Conservation (phyloP, 805 yeast genomes). For the Metschnikowia anglica region DNA sequence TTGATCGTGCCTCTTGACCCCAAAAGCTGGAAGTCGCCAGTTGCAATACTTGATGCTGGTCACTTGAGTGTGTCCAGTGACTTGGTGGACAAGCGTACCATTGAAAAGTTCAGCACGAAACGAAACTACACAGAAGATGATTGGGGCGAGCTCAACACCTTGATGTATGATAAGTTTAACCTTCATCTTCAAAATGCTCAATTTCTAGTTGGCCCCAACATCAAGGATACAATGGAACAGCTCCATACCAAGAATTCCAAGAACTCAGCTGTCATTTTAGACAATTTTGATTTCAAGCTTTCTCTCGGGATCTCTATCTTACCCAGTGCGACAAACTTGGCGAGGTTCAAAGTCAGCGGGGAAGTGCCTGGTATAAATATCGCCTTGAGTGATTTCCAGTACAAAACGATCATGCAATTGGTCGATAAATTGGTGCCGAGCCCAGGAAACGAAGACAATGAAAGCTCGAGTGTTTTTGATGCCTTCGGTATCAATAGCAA, state of each 20-base stretch:
- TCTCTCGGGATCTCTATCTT: constrained; percentile 79
- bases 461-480: constrained; percentile 35
- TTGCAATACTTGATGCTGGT: constrained; percentile 93
- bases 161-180: constrained; percentile 88
- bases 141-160: constrained; percentile 69
- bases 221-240: constrained; percentile 74
- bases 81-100: constrained; percentile 65
- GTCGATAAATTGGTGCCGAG: constrained; percentile 68
- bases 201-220: constrained; percentile 78
- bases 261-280: constrained; percentile 64
- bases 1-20: constrained; percentile 85
- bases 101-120: constrained; percentile 68
- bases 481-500: constrained; percentile 27
- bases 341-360: constrained; percentile 73
- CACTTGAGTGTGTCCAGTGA: constrained; percentile 84
- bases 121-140: constrained; percentile 60
- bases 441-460: constrained; percentile 32
- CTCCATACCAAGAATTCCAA: constrained; percentile 46
- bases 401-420: constrained; percentile 79
- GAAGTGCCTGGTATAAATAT: constrained; percentile 71
- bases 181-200: constrained; percentile 82
- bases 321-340: constrained; percentile 72
- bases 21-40: constrained; percentile 76
- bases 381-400: constrained; percentile 83
- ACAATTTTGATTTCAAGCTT: constrained; percentile 71